A percentile compares a stretch with the other conserved stretches of the same genome.
phyloP scores from a whole-genome alignment of 768 basidiomycete genomes.

The Suillus subaureus region DNA sequence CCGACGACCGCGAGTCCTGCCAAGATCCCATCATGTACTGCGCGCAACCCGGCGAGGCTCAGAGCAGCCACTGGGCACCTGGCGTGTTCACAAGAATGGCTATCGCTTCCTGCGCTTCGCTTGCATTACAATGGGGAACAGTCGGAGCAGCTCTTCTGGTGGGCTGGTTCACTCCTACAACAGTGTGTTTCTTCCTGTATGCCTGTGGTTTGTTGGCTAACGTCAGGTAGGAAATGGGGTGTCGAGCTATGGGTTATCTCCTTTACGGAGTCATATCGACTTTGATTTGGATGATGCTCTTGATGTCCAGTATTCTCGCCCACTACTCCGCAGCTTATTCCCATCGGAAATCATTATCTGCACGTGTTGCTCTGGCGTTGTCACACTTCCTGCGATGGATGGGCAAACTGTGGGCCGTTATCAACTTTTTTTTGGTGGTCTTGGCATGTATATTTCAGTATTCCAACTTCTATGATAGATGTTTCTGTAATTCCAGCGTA shows the following conservation, averaged over 20 bases:
- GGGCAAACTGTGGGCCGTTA: not conserved
- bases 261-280: not conserved
- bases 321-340: not conserved
- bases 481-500: not conserved
- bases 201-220: not conserved
- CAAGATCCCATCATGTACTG: not conserved
- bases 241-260: not conserved
- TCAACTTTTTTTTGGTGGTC: not conserved
- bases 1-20: not conserved
- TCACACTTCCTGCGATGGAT: not conserved
- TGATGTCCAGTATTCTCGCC: not conserved
- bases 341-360: not conserved
- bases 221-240: not conserved
- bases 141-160: not conserved
- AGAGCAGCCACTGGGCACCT: not conserved
- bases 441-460: not conserved
- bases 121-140: not conserved
- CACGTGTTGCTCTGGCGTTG: not conserved
- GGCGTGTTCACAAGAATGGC: not conserved
- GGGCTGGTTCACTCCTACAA: not conserved
- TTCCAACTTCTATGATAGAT: not conserved
- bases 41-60: not conserved
- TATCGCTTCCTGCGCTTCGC: not conserved
- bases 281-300: not conserved
- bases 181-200: not conserved